Evolutionary conservation across 78 protist genomes (phyloP).

Genomic region (Bigelowiella natans): DNA sequence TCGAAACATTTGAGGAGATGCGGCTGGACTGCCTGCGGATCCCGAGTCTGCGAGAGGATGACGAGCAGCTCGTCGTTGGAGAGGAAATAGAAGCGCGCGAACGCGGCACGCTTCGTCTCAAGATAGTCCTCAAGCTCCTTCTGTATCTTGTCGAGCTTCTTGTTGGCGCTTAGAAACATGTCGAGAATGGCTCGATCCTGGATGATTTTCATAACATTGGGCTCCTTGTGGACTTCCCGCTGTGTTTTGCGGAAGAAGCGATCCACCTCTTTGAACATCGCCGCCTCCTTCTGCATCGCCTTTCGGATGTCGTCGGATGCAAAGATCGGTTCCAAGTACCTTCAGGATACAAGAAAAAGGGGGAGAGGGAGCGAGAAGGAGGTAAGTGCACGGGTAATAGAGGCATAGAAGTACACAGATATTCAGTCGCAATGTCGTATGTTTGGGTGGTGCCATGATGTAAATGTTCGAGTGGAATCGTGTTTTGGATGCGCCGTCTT

Average conservation of each 20-base stretch:
- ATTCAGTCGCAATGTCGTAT: too few species aligned
- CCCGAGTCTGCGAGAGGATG: slow-evolving; percentile 59
- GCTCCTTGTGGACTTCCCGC: not conserved
- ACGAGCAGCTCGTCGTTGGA: slow-evolving; percentile 75
- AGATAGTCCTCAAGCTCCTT: slow-evolving; percentile 62
- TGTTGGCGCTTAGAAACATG: not conserved
- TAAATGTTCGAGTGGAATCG: too few species aligned
- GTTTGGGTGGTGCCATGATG: too few species aligned
- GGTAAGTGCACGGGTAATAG: too few species aligned
- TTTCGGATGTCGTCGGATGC: not conserved
- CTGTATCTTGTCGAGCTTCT: slow-evolving; percentile 31
- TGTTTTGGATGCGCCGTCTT: too few species aligned
- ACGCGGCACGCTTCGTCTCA: slow-evolving; percentile 60
- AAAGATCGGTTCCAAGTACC: slow-evolving; percentile 14
- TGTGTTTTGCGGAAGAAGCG: not conserved
- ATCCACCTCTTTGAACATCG: not conserved
- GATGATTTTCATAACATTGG: not conserved
- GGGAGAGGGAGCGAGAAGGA: too few species aligned
- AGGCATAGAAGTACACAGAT: too few species aligned
- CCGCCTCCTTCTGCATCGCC: slow-evolving; percentile 1
- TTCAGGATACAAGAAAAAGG: too few species aligned
- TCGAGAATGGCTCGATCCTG: not conserved
- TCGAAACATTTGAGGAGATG: slow-evolving; percentile 71
- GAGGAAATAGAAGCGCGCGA: slow-evolving; percentile 83
- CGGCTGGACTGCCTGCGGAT: slow-evolving; percentile 62